Percentiles rank a stretch among this genome's conserved stretches.
These are phyloP conservation scores for Colletotrichum sansevieriae DNA, from an alignment of 2,329 filamentous ascomycete genomes.

Conservation along the genomic window DNA sequence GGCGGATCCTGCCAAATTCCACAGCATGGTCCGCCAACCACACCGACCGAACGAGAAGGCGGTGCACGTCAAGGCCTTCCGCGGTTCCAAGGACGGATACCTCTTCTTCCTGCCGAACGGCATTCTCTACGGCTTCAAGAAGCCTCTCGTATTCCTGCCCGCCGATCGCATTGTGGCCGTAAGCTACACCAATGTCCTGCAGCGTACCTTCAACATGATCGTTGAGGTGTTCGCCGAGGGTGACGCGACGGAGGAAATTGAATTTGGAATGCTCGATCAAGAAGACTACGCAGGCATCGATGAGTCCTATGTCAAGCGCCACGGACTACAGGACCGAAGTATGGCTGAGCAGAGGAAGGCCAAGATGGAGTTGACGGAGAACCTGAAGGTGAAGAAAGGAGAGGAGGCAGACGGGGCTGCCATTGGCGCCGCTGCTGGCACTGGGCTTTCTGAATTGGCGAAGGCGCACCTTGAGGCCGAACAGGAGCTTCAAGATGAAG, in stretches of 20 bases:
- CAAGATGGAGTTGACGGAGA: slow-evolving; percentile 73
- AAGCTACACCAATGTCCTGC: slow-evolving; percentile 76
- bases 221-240: slow-evolving; percentile 69
- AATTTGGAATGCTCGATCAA: slow-evolving; percentile 79
- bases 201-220: slow-evolving; percentile 77
- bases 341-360: slow-evolving; percentile 77
- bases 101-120: slow-evolving; percentile 76
- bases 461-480: slow-evolving; percentile 65
- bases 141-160: slow-evolving; percentile 74
- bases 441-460: slow-evolving; percentile 62
- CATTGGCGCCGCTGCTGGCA: slow-evolving; percentile 51
- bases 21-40: slow-evolving; percentile 67
- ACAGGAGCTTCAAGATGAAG: slow-evolving; percentile 68
- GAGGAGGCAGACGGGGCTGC: slow-evolving; percentile 54
- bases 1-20: slow-evolving; percentile 68
- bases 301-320: slow-evolving; percentile 69
- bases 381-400: slow-evolving; percentile 63
- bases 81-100: slow-evolving; percentile 77
- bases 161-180: slow-evolving; percentile 71
- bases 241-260: slow-evolving; percentile 69
- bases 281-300: slow-evolving; percentile 76
- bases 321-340: slow-evolving; percentile 74
- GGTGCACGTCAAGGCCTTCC: slow-evolving; percentile 75
- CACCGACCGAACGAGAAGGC: slow-evolving; percentile 73
- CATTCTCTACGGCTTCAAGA: slow-evolving; percentile 79